These are phyloP conservation scores for Hanseniaspora jakobsenii DNA, from an alignment of 805 yeast species.

Conservation along the genomic window DNA sequence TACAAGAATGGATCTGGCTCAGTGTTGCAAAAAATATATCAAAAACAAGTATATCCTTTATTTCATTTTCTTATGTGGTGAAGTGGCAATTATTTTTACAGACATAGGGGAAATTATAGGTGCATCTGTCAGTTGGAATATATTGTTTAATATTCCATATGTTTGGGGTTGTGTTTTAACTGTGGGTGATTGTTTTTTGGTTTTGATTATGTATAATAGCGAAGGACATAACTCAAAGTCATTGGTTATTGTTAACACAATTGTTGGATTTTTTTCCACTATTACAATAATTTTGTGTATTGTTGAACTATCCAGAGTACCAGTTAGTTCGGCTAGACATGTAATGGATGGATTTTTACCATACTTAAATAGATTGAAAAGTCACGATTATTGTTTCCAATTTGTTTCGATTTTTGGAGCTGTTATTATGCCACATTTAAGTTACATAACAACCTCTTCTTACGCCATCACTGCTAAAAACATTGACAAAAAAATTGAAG, in stretches of 20 bases:
- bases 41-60: conserved; percentile 26
- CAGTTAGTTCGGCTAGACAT: not conserved
- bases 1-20: conserved; percentile 69
- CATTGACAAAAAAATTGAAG: not conserved
- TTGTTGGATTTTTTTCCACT: not conserved
- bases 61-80: not conserved
- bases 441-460: not conserved
- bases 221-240: not conserved
- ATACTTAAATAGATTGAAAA: not conserved
- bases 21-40: conserved; percentile 68
- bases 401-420: not conserved
- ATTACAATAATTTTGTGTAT: not conserved
- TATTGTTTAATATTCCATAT: conserved; percentile 61
- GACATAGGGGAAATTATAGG: conserved; percentile 93
- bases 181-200: conserved; percentile 64
- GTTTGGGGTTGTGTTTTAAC: conserved; percentile 69
- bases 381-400: not conserved
- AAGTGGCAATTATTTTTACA: conserved; percentile 55
- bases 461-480: not conserved
- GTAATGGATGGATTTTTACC: not conserved
- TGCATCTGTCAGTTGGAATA: conserved; percentile 74
- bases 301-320: not conserved
- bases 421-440: not conserved
- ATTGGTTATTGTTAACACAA: not conserved
- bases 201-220: conserved; percentile 34